Evolutionary conservation across 805 yeast genomes (phyloP).

Genomic region (Candida nemodendra): DNA sequence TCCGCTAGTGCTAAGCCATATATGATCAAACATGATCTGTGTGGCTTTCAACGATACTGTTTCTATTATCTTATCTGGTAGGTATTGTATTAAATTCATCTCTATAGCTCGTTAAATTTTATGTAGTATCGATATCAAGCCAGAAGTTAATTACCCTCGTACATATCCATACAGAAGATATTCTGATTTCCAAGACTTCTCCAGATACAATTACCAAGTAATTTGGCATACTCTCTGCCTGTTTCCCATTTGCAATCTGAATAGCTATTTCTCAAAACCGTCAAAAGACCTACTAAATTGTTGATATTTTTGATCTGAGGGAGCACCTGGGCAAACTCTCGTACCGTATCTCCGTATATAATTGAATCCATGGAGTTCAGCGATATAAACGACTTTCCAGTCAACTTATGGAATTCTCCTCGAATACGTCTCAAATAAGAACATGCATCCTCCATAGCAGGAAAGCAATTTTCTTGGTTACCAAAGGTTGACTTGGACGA

Average conservation of each 20-base stretch:
- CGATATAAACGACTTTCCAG: slow-evolving; percentile 15
- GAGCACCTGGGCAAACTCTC: slow-evolving; percentile 36
- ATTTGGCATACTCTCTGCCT: slow-evolving; percentile 50
- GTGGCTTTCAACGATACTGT: too few species aligned
- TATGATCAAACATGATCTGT: too few species aligned
- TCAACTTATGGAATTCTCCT: slow-evolving; percentile 31
- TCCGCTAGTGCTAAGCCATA: too few species aligned
- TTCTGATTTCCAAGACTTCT: slow-evolving; percentile 50
- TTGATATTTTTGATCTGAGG: slow-evolving; percentile 39
- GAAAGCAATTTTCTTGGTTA: slow-evolving; percentile 10
- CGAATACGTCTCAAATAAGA: slow-evolving; percentile 47
- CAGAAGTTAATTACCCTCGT: slow-evolving; percentile 15
- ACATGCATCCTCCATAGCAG: slow-evolving; percentile 48
- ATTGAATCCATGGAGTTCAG: slow-evolving; percentile 5
- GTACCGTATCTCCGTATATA: slow-evolving; percentile 24
- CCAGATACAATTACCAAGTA: slow-evolving; percentile 49
- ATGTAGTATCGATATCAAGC: too few species aligned
- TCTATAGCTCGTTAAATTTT: too few species aligned
- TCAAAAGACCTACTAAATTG: slow-evolving; percentile 52
- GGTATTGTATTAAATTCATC: too few species aligned
- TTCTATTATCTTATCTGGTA: too few species aligned
- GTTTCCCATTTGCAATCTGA: slow-evolving; percentile 49
- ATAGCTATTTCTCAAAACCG: slow-evolving; percentile 37
- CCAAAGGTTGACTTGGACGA: slow-evolving; percentile 9
- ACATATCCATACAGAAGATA: slow-evolving; percentile 51